Percentiles rank a stretch among this genome's conserved stretches.
Conservation (phyloP, 305 asterid genomes). For the Plantago rigida region DNA sequence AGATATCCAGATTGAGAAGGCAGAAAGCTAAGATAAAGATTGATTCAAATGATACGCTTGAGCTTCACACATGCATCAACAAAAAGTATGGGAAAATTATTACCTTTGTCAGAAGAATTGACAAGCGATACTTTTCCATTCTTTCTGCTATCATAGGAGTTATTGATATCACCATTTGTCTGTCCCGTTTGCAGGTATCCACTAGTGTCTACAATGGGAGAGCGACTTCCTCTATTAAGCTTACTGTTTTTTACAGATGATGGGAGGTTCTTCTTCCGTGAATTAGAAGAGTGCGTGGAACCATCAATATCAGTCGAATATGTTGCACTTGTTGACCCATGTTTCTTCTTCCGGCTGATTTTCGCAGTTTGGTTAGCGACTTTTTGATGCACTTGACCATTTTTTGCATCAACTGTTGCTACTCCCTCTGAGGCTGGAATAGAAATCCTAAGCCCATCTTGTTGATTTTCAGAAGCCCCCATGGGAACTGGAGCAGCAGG, state of each 20-base stretch:
- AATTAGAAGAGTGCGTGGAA: slow-evolving; percentile 39
- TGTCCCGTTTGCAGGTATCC: slow-evolving; percentile 39
- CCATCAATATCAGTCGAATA: slow-evolving; percentile 51
- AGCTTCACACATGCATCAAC: slow-evolving; percentile 12
- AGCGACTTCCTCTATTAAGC: slow-evolving; percentile 32
- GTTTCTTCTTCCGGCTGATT: slow-evolving; percentile 51
- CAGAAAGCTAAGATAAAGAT: slow-evolving; percentile 20
- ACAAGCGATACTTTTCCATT: slow-evolving; percentile 39
- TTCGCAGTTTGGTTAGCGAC: slow-evolving; percentile 35
- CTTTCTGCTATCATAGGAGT: slow-evolving; percentile 33
- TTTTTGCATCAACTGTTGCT: slow-evolving; percentile 38
- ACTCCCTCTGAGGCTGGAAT: slow-evolving; percentile 32
- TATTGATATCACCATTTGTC: slow-evolving; percentile 39
- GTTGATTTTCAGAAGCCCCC: slow-evolving; percentile 44
- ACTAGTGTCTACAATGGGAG: slow-evolving; percentile 42
- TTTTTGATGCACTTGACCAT: slow-evolving; percentile 38
- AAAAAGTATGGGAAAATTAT: slow-evolving; percentile 21
- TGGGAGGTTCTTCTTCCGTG: slow-evolving; percentile 41
- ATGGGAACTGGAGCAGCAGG: slow-evolving; percentile 42
- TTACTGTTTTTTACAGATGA: slow-evolving; percentile 39
- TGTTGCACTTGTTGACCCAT: slow-evolving; percentile 42
- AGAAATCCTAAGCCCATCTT: slow-evolving; percentile 37
- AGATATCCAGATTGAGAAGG: slow-evolving; percentile 14
- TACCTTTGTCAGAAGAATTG: slow-evolving; percentile 58
- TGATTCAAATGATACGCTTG: slow-evolving; percentile 6